phyloP scores from a whole-genome alignment of 495 filamentous ascomycete species.

The Penicillium lividum region DNA sequence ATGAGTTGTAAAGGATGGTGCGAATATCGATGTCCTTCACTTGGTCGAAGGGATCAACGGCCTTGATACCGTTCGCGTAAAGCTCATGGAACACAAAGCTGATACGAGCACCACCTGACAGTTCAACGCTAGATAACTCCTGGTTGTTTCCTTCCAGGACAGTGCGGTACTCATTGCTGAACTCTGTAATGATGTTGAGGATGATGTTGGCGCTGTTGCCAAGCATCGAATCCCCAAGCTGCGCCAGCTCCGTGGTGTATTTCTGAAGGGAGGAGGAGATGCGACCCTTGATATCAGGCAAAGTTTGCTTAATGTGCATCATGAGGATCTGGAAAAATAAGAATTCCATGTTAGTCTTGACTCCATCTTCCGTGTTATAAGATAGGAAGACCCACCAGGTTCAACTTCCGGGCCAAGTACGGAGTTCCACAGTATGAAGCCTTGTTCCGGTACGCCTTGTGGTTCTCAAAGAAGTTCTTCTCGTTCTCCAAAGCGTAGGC shows the following conservation, averaged over 20 bases:
- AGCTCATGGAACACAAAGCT: slow-evolving; percentile 99
- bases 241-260: slow-evolving; percentile 77
- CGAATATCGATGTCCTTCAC: slow-evolving; percentile 98
- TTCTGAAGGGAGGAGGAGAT: slow-evolving; percentile 92
- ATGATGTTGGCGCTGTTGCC: slow-evolving; percentile 96
- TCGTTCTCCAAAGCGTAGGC: slow-evolving; percentile 91
- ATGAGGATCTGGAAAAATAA: slow-evolving; percentile 73
- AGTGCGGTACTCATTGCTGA: slow-evolving; percentile 94
- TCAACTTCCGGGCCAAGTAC: slow-evolving; percentile 94
- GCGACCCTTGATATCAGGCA: slow-evolving; percentile 96
- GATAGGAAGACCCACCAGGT: slow-evolving; percentile 59
- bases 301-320: slow-evolving; percentile 99
- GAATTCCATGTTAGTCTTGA: background rate
- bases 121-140: slow-evolving; percentile 88
- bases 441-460: slow-evolving; percentile 99
- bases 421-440: slow-evolving; percentile 97
- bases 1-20: slow-evolving; percentile 96
- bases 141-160: slow-evolving; percentile 95
- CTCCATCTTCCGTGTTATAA: background rate
- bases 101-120: slow-evolving; percentile 97
- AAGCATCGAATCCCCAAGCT: slow-evolving; percentile 91
- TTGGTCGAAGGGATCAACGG: slow-evolving; percentile 94
- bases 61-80: slow-evolving; percentile 97
- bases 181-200: slow-evolving; percentile 98
- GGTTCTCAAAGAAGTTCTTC: slow-evolving; percentile 96